These are phyloP conservation scores for Phytopythium mirpurense DNA, from an alignment of 352 stramenopile species.

Conservation along the genomic window DNA sequence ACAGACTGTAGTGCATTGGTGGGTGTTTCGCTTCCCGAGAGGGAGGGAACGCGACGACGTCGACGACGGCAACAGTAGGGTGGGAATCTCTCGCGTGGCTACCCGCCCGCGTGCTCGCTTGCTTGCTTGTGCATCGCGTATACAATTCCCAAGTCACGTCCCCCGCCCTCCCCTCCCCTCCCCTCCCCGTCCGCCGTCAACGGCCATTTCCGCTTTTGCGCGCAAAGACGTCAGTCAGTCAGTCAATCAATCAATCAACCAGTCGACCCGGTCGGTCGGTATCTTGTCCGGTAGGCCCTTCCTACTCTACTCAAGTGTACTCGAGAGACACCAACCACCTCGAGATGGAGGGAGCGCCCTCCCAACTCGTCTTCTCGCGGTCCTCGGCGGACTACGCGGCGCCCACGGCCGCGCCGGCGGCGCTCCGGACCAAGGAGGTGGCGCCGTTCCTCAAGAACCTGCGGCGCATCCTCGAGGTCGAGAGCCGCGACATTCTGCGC, in stretches of 20 bases:
- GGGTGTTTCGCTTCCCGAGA: not conserved
- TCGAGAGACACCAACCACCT: no score
- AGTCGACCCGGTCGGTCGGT: not conserved
- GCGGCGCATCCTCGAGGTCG: conserved; percentile 49
- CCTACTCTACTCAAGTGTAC: no score
- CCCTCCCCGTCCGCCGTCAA: no score
- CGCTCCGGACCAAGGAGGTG: conserved; percentile 33
- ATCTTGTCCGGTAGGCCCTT: no score
- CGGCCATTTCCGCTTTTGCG: conserved; percentile 8
- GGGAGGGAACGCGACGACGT: conserved; percentile 3
- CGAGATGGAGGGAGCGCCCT: not conserved
- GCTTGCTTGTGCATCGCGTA: no score
- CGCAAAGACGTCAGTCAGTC: not conserved
- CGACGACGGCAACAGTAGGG: conserved; percentile 1
- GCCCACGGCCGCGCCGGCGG: conserved; percentile 4
- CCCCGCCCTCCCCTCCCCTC: no score
- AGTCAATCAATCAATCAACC: not conserved
- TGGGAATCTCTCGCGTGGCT: not conserved
- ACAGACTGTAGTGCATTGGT: no score
- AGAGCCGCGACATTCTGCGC: conserved; percentile 37
- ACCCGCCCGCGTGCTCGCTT: not conserved
- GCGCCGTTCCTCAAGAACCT: conserved; percentile 70
- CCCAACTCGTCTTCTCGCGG: conserved; percentile 2
- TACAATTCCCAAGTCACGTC: not conserved
- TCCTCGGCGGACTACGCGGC: no score